A percentile compares a stretch with the other conserved stretches of the same genome.
phyloP scores from a whole-genome alignment of 305 asterid genomes.

The Petunia hybrid region DNA sequence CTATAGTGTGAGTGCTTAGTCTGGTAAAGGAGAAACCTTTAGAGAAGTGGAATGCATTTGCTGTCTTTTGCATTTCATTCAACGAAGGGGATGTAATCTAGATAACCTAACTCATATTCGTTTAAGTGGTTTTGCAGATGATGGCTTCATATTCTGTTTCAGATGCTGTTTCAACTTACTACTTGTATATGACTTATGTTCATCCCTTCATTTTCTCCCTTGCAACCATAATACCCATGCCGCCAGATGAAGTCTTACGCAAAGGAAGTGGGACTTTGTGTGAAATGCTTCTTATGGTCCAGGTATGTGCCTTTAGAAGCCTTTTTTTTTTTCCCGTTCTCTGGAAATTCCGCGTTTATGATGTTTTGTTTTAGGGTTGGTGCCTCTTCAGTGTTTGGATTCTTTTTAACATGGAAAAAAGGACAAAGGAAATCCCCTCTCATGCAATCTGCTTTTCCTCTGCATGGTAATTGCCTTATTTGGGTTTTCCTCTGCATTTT shows the following conservation, averaged over 20 bases:
- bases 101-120: conserved; percentile 27
- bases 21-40: conserved; percentile 20
- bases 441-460: conserved; percentile 12
- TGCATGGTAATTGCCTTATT: conserved; percentile 30
- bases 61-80: conserved; percentile 16
- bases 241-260: conserved; percentile 97
- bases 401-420: conserved; percentile 22
- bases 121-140: conserved; percentile 73
- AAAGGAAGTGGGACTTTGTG: conserved; percentile 99
- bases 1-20: not conserved
- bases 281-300: conserved; percentile 99
- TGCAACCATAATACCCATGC: conserved; percentile 98
- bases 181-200: conserved; percentile 96
- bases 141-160: conserved; percentile 99
- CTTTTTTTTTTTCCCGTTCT: conserved; percentile 20
- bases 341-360: conserved; percentile 22
- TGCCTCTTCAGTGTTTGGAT: conserved; percentile 37
- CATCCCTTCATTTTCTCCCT: conserved; percentile 99
- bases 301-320: conserved; percentile 59
- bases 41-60: not conserved
- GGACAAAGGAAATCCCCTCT: conserved; percentile 18
- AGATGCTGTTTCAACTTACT: conserved; percentile 98
- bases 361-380: conserved; percentile 29
- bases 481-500: conserved; percentile 24
- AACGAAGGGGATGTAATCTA: not conserved